Evolutionary conservation across 768 basidiomycete species (phyloP), one percentile per base, ranked within the genome.

Genomic region (Gelatoporia subvermispora): DNA sequence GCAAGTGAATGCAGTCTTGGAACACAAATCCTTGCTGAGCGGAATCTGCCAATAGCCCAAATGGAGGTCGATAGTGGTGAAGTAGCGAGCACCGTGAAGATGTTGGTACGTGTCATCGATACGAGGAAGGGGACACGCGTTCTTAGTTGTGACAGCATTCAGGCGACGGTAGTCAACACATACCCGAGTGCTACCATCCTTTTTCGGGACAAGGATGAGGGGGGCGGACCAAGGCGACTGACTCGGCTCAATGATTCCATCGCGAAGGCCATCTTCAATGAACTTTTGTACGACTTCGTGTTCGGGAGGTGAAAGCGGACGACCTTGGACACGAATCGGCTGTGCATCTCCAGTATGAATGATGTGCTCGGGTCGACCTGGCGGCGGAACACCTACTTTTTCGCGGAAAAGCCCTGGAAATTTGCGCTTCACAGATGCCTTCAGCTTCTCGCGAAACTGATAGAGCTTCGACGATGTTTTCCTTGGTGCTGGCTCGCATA

Each of bases 1-100:
- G n/a, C n/a, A n/a, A n/a, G n/a, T n/a, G 75, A 74, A 1, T 71
- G 52, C 17, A n/a, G n/a, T 69, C 41, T 43, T 75, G 74, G 47
- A 74, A 74, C 0, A 72, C 59, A 2, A n/a, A n/a, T n/a, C n/a
- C n/a, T n/a, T n/a, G n/a, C n/a, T n/a, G n/a, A n/a, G n/a, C n/a
- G n/a, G n/a, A n/a, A n/a, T n/a, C n/a, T n/a, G n/a, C 65, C 13
- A 50, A 35, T 1, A 52, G 47, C 2, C 57, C 56, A 42, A 76
- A 75, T 0, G 72, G 72, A 67, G 66, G 52, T 72, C 69, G 3
- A 74, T 51, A 0, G 67, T 57, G 0, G 69, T 61, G 1, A 74
- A 50, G 5, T 41, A 49, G 34, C 49, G 63, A 1, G 60, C 49
- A n/a, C 56, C 65, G 46, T 61, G 58, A 0, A 65, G 60, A 5